Base-by-base conservation (phyloP, 1,284 basidiomycete species). In the Puccinia hordei region DNA sequence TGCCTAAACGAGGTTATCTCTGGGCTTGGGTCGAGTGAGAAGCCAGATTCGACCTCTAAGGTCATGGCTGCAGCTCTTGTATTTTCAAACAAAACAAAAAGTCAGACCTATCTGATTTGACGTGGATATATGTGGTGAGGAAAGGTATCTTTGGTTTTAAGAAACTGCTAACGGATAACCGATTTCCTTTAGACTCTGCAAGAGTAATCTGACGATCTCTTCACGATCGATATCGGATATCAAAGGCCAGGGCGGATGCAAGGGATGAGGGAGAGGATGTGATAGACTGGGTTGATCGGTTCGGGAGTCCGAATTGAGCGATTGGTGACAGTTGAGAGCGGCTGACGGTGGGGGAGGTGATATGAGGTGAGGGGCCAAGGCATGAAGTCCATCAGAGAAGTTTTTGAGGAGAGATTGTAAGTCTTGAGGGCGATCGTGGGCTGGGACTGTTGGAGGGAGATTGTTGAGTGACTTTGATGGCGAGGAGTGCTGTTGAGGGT, bases 11-110 rank as follows among this genome's bases (percentile, higher is more conserved):
- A 90, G 1, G 90, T 88, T 15, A 96, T 80, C 63, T 80, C 94
- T 71, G 92, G 89, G 5, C 89, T 87, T 17, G 91, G 89, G 84
- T 98, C 95, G 86, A 97, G 90, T 30, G 89, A 88, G 86, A 93
- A 94, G 4, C 96, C 96, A 0, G 96, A 98, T 87, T 99, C 96
- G 12, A 90, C 90, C 85, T 97, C 92, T 55, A 99, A 88, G 0
- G 92, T 91, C 17, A 91, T 89, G 13, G 95, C 95, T 17, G 94
- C 92, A 86, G 93, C 92, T 81, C 95, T 98, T 12, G 12, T 27
- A 41, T 13, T 59, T 59, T 8, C 46, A 38, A 1, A 81, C 38
- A 41, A 41, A 41, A 41, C 38, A 41, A 41, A 6, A 41, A 38
- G 38, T 24, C 51, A 44, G n/a, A 73, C 53, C 38, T 4, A 41